These are phyloP conservation scores for Silybum marianum DNA, from an alignment of 129 eudicot genomes.

Conservation along the genomic window DNA sequence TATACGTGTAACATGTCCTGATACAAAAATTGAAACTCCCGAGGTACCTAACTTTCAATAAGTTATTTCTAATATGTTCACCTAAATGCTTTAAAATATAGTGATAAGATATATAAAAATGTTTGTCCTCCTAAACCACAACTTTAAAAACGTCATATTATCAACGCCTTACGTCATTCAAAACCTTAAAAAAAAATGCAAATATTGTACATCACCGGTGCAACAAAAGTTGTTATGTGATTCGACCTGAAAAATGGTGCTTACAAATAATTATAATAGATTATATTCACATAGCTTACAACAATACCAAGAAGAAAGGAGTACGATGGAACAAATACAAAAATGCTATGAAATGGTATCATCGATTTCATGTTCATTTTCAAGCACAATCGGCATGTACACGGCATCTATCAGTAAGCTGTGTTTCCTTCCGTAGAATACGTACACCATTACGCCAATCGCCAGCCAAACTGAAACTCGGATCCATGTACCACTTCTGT, in stretches of 20 bases:
- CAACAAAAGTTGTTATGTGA: not conserved
- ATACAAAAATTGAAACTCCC: too few relatives aligned
- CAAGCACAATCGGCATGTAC: conserved; percentile 35
- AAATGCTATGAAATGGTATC: conserved; percentile 26
- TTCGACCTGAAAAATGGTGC: not conserved
- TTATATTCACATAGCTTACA: conserved; percentile 32
- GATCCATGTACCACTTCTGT: conserved; percentile 58
- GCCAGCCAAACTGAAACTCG: conserved; percentile 58
- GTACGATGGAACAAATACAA: conserved; percentile 14
- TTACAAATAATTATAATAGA: not conserved
- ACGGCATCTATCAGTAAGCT: conserved; percentile 41
- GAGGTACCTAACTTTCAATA: too few relatives aligned
- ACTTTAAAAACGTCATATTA: too few relatives aligned
- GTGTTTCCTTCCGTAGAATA: conserved; percentile 61
- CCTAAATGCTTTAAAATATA: too few relatives aligned
- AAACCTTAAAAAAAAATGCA: too few relatives aligned
- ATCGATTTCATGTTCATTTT: conserved; percentile 14
- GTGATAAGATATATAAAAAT: too few relatives aligned
- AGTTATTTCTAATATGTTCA: too few relatives aligned
- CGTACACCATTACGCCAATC: conserved; percentile 52
- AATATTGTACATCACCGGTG: not conserved
- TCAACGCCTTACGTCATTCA: too few relatives aligned
- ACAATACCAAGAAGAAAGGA: not conserved
- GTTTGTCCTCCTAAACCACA: too few relatives aligned
- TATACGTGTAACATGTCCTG: too few relatives aligned